These are phyloP conservation scores for Phytophthora fragariae DNA, from an alignment of 352 stramenopile species.

Conservation along the genomic window DNA sequence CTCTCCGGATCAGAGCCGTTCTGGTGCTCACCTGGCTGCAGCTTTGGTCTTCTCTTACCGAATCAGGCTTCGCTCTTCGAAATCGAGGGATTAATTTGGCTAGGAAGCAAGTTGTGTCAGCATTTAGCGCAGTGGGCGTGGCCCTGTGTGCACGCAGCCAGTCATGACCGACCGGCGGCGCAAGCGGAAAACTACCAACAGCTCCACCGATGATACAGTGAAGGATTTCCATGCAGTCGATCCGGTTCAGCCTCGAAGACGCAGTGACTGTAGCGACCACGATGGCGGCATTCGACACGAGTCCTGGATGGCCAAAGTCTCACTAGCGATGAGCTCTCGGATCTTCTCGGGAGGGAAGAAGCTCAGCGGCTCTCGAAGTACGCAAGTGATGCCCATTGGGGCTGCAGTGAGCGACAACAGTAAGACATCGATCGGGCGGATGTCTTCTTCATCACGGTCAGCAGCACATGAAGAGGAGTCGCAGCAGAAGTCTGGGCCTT, in stretches of 20 bases:
- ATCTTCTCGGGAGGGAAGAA: conserved; percentile 62
- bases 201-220: conserved; percentile 32
- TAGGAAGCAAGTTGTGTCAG: conserved; percentile 8
- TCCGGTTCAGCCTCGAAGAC: conserved; percentile 18
- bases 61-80: conserved; percentile 1
- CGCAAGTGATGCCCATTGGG: conserved; percentile 63
- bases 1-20: conserved; percentile 18
- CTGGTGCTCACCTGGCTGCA: not conserved
- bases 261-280: conserved; percentile 45
- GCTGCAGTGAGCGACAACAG: conserved; percentile 14
- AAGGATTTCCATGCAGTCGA: conserved; percentile 51
- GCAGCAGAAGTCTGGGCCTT: not conserved
- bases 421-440: conserved; percentile 7
- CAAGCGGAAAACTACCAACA: conserved; percentile 42
- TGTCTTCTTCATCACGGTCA: conserved; percentile 13
- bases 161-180: conserved; percentile 53
- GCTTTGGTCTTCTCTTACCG: conserved; percentile 14
- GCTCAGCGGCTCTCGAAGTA: conserved; percentile 60
- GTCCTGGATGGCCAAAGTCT: conserved; percentile 80
- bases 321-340: conserved; percentile 64
- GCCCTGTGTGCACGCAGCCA: conserved; percentile 11
- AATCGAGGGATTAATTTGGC: conserved; percentile 22
- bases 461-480: conserved; percentile 11
- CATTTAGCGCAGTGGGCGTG: conserved; percentile 8
- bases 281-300: conserved; percentile 38